Evolutionary conservation across 2,329 filamentous ascomycete genomes (phyloP).

Genomic region (Massarina eburnea): DNA sequence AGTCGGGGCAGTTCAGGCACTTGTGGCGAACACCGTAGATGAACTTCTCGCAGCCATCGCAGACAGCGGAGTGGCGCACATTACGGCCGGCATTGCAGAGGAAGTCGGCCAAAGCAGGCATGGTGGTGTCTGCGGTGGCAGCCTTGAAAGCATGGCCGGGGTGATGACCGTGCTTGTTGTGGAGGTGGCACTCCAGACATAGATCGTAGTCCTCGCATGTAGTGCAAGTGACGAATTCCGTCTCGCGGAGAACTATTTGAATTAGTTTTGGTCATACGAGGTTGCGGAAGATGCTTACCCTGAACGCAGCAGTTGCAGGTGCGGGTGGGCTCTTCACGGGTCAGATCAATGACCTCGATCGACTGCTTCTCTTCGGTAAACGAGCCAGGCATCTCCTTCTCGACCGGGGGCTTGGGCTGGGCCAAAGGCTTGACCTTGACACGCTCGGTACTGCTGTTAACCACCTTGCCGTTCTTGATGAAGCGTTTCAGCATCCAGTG

Average conservation of each 20-base stretch:
- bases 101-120: conserved; percentile 61
- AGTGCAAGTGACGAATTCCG: conserved; percentile 81
- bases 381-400: conserved; percentile 47
- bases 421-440: conserved; percentile 57
- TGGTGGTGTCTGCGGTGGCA: conserved; percentile 62
- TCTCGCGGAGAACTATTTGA: conserved; percentile 66
- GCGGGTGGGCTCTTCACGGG: conserved; percentile 49
- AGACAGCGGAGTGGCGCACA: conserved; percentile 81
- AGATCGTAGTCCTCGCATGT: conserved; percentile 89
- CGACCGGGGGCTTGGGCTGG: conserved; percentile 17
- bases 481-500: conserved; percentile 96
- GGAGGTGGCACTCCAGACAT: conserved; percentile 78
- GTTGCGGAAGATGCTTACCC: conserved; percentile 46
- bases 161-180: conserved; percentile 83
- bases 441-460: conserved; percentile 83
- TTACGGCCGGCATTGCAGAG: conserved; percentile 80
- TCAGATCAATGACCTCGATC: conserved; percentile 12
- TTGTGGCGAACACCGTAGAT: conserved; percentile 93
- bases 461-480: conserved; percentile 74
- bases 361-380: conserved; percentile 49
- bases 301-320: conserved; percentile 74
- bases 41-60: conserved; percentile 88
- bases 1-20: conserved; percentile 95
- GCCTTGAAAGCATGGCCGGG: conserved; percentile 80
- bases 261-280: background rate